Base-by-base conservation (phyloP, 75 land plant species). In the Selaginella tamariscina region DNA sequence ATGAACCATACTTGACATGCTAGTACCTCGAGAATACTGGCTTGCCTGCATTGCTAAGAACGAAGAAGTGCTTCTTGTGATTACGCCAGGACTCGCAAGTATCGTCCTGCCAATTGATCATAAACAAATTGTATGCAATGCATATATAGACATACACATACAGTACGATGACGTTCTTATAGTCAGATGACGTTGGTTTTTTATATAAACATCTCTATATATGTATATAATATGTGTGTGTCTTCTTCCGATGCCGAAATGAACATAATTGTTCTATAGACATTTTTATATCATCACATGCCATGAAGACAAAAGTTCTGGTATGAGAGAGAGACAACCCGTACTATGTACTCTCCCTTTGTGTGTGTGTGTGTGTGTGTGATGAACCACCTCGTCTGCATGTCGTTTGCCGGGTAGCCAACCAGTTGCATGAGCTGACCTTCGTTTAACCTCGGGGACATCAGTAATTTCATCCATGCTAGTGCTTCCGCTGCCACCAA, bases 11-110 rank as follows among this genome's bases (percentile, higher is more conserved):
- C 98, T n/a, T n/a, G n/a, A n/a, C n/a, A n/a, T n/a, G n/a, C n/a
- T n/a, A n/a, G n/a, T n/a, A n/a, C n/a, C 98, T 89, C 28, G 98
- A 89, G 66, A 87, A 94, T 65, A 94, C 83, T 28, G 98, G 98
- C 64, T 94, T 94, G 1, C 98, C 98, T 56, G 98, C 88, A 78
- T 94, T 57, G 70, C 98, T 94, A 67, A 94, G 74, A 15, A 94
- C 69, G 62, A 94, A 82, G 44, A 85, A 94, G 77, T 94, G 98
- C 63, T 94, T 94, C 72, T 94, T 94, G 62, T 94, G 81, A 67
- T 85, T 83, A 56, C 98, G 83, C 98, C 98, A 94, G 24, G 96
- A 87, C 59, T 74, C 71, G 27, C 84, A 82, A 55, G 83, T 82
- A 74, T 94, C 98, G 76, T 94, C 98, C 98, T 94, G 80, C 74